A percentile compares a stretch with the other conserved stretches of the same genome.
phyloP scores from a whole-genome alignment of 768 basidiomycete genomes.

The Lanmaoa pseudosensibilis region DNA sequence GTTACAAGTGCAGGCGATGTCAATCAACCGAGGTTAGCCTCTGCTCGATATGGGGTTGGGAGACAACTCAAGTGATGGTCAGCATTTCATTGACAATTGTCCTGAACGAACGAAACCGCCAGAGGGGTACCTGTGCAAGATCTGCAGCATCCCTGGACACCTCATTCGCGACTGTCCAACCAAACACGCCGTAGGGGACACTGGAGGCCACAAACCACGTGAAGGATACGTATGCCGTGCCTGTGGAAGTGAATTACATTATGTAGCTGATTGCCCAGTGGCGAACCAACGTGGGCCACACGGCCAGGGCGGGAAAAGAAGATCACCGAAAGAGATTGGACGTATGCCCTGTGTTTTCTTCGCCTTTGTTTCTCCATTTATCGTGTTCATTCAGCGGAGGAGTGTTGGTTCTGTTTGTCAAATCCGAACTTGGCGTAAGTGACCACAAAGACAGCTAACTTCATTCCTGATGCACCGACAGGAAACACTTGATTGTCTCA shows the following conservation, averaged over 20 bases:
- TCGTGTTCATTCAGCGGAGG: slow-evolving; percentile 57
- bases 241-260: slow-evolving; percentile 85
- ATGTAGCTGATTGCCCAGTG: slow-evolving; percentile 82
- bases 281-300: slow-evolving; percentile 51
- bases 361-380: background rate
- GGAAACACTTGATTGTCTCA: slow-evolving; percentile 93
- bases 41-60: background rate
- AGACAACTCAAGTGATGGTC: slow-evolving; percentile 3
- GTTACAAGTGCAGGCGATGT: slow-evolving; percentile 78
- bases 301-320: slow-evolving; percentile 37
- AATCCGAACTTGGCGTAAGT: slow-evolving; percentile 87
- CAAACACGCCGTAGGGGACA: slow-evolving; percentile 73
- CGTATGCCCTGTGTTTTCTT: slow-evolving; percentile 53
- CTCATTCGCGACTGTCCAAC: slow-evolving; percentile 89
- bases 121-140: slow-evolving; percentile 84
- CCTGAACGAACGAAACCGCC: slow-evolving; percentile 75
- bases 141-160: slow-evolving; percentile 85
- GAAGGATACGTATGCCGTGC: slow-evolving; percentile 89
- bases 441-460: background rate
- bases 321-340: slow-evolving; percentile 73
- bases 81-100: slow-evolving; percentile 80
- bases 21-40: slow-evolving; percentile 66
- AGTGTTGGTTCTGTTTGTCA: slow-evolving; percentile 98
- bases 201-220: slow-evolving; percentile 78
- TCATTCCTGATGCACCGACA: slow-evolving; percentile 31